Evolutionary conservation across 2,329 filamentous ascomycete genomes (phyloP).

Genomic region (Colletotrichum gigasporum): DNA sequence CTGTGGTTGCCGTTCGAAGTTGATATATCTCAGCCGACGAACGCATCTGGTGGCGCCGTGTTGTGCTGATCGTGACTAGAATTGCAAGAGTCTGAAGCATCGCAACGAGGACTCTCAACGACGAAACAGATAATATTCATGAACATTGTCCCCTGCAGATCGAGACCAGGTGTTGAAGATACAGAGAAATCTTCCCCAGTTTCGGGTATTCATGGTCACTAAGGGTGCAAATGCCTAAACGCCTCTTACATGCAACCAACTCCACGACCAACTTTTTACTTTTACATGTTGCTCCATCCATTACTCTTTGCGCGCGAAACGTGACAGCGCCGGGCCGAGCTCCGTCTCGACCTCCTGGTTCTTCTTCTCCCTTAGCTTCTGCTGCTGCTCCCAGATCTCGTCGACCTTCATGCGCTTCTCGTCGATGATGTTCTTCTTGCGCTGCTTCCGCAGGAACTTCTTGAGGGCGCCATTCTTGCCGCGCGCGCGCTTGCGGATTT

Average conservation of each 20-base stretch:
- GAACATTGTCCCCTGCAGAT: too few species aligned
- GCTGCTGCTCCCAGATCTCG: constrained; percentile 79
- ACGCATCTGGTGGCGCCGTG: too few species aligned
- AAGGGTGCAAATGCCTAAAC: constrained; percentile 32
- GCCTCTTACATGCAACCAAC: constrained; percentile 33
- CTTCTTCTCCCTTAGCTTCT: constrained; percentile 72
- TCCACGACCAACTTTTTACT: constrained; percentile 27
- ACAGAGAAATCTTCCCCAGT: constrained; percentile 11
- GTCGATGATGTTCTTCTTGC: constrained; percentile 93
- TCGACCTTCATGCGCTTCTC: constrained; percentile 90
- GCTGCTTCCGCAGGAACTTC: constrained; percentile 91
- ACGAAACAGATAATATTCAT: too few species aligned
- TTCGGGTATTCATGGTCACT: constrained; percentile 33
- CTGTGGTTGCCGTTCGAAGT: too few species aligned
- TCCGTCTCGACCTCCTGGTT: constrained; percentile 73
- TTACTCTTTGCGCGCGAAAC: constrained; percentile 81
- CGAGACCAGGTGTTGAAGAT: neutral
- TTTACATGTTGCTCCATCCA: neutral
- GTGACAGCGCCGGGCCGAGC: constrained; percentile 84
- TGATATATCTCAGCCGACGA: too few species aligned
- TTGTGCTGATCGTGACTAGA: too few species aligned
- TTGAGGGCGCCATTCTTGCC: constrained; percentile 91
- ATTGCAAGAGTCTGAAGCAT: too few species aligned
- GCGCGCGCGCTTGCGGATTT: constrained; percentile 79
- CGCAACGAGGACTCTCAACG: too few species aligned